Percentiles rank a stretch among this genome's conserved stretches.
Evolutionary conservation across 2,329 filamentous ascomycete species (phyloP).

Genomic region (Aspergillus ochraceoroseus): DNA sequence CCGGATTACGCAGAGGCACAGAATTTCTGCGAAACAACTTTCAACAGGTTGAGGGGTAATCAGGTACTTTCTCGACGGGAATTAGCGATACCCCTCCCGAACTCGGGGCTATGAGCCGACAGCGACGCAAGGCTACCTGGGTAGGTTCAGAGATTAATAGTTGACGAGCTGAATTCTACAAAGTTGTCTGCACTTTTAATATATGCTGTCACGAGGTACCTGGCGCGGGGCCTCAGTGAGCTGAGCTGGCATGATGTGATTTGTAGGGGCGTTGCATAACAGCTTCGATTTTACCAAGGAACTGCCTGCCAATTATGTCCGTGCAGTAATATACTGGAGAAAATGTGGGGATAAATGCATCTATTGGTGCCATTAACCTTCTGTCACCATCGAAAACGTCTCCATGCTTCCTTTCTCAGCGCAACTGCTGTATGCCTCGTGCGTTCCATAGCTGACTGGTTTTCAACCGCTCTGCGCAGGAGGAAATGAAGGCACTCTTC

Average conservation of each 20-base stretch:
- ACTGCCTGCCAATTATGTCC: not conserved
- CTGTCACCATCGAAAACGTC: slow-evolving; percentile 15
- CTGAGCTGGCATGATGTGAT: slow-evolving; percentile 9
- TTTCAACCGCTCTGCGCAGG: slow-evolving; percentile 63
- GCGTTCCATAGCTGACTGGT: slow-evolving; percentile 62
- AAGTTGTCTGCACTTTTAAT: slow-evolving; percentile 37
- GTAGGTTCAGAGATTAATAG: slow-evolving; percentile 21
- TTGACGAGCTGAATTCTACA: not conserved
- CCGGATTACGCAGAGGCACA: slow-evolving; percentile 18
- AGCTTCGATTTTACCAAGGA: not conserved
- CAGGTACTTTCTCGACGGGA: too few relatives aligned
- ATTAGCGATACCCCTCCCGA: too few relatives aligned
- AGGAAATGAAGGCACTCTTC: slow-evolving; percentile 52
- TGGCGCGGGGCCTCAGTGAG: slow-evolving; percentile 1
- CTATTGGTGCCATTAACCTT: too few relatives aligned
- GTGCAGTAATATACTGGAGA: not conserved
- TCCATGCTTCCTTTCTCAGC: slow-evolving; percentile 58
- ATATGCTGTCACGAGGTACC: slow-evolving; percentile 1
- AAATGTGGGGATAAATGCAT: not conserved
- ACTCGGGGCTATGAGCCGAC: not conserved
- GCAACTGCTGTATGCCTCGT: slow-evolving; percentile 60
- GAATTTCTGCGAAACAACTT: slow-evolving; percentile 14
- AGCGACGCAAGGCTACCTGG: slow-evolving; percentile 43
- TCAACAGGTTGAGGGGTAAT: too few relatives aligned
- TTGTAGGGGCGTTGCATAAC: slow-evolving; percentile 6